Percentiles rank a stretch among this genome's conserved stretches.
Evolutionary conservation across 2,329 filamentous ascomycete genomes (phyloP).

Genomic region (Polytolypa hystricis): DNA sequence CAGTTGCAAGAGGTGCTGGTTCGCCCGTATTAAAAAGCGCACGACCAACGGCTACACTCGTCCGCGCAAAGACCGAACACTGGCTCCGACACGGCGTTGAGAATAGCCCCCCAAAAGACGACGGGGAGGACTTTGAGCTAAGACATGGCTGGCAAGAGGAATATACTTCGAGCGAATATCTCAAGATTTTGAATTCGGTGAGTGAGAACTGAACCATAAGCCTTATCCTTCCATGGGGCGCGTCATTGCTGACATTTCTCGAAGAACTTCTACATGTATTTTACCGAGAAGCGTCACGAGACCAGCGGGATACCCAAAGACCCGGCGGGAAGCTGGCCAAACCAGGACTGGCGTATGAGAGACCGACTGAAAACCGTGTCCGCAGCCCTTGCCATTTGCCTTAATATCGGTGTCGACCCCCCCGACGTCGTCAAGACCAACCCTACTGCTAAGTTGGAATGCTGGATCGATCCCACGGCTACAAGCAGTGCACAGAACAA

Average conservation of each 20-base stretch:
- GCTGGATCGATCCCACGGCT: slow-evolving; percentile 86
- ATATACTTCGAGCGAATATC: slow-evolving; percentile 81
- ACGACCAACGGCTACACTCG: slow-evolving; percentile 28
- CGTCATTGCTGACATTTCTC: slow-evolving; percentile 10
- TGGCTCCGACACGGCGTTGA: slow-evolving; percentile 30
- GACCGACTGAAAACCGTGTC: slow-evolving; percentile 95
- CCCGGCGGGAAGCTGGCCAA: slow-evolving; percentile 44
- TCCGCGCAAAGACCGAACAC: slow-evolving; percentile 45
- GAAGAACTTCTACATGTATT: slow-evolving; percentile 99
- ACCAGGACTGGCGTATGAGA: slow-evolving; percentile 92
- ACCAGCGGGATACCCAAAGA: slow-evolving; percentile 76
- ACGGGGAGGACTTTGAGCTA: slow-evolving; percentile 46
- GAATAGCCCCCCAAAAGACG: slow-evolving; percentile 24
- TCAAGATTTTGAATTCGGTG: slow-evolving; percentile 71
- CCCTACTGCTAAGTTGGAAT: slow-evolving; percentile 86
- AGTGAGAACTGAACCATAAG: no score
- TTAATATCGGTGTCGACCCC: slow-evolving; percentile 96
- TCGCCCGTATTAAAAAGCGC: slow-evolving; percentile 9
- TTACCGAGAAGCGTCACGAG: slow-evolving; percentile 94
- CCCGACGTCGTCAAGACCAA: slow-evolving; percentile 94
- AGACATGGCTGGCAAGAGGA: slow-evolving; percentile 89
- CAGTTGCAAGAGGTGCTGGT: not conserved
- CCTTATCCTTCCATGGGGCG: no score
- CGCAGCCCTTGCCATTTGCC: slow-evolving; percentile 81
- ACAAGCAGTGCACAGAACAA: slow-evolving; percentile 65